Conservation (phyloP, 306 rosid species). For the Vicia sativa region DNA sequence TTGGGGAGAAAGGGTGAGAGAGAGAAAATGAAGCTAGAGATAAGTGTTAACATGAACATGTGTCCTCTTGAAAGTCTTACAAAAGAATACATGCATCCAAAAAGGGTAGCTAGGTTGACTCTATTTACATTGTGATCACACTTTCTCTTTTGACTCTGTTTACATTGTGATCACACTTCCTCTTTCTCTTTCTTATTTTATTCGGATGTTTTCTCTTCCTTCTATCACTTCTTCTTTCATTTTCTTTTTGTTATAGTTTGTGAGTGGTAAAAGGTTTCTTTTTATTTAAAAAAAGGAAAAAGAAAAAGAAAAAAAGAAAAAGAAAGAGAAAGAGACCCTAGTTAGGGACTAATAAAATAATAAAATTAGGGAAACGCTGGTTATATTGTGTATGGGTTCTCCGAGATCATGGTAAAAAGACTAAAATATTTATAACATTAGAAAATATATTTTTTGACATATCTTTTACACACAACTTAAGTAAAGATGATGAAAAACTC, state of each 20-base stretch:
- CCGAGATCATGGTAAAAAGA: too few species aligned
- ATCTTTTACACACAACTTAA: too few species aligned
- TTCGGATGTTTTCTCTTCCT: not conserved
- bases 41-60: constrained; percentile 55
- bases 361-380: too few species aligned
- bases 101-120: constrained; percentile 77
- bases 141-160: constrained; percentile 65
- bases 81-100: constrained; percentile 78
- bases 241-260: constrained; percentile 6
- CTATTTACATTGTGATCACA: constrained; percentile 42
- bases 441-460: too few species aligned
- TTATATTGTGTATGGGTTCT: too few species aligned
- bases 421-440: too few species aligned
- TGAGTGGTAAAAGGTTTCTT: too few species aligned
- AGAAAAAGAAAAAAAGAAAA: too few species aligned
- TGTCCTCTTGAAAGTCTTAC: constrained; percentile 90
- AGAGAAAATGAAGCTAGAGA: constrained; percentile 36
- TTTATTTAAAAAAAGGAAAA: too few species aligned
- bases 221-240: not conserved
- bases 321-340: too few species aligned
- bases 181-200: not conserved
- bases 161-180: constrained; percentile 10
- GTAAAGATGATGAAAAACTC: too few species aligned
- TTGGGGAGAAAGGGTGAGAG: not conserved
- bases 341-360: too few species aligned